A percentile compares a stretch with the other conserved stretches of the same genome.
Conservation (phyloP, 2,329 filamentous ascomycete species). For the Neodidymelliopsis sp. region DNA sequence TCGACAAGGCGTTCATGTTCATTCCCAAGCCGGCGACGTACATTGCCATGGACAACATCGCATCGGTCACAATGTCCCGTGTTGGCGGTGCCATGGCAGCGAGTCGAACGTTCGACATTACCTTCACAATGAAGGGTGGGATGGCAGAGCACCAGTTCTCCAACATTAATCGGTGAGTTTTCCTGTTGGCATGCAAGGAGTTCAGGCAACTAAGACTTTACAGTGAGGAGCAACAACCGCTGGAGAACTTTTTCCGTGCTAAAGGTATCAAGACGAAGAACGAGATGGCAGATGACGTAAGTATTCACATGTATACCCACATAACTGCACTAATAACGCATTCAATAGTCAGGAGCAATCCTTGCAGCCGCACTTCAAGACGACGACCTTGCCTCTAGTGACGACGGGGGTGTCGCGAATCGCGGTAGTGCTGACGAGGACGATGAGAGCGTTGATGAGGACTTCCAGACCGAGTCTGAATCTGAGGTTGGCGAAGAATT, state of each 20-base stretch:
- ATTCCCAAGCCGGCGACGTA: constrained; percentile 98
- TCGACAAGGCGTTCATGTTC: constrained; percentile 99
- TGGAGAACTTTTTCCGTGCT: constrained; percentile 97
- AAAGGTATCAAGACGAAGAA: constrained; percentile 97
- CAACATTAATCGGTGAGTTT: constrained; percentile 85
- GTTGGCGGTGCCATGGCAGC: constrained; percentile 93
- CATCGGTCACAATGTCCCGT: constrained; percentile 92
- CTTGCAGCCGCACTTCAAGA: constrained; percentile 84
- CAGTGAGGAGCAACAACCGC: constrained; percentile 88
- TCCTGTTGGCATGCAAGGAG: neutral
- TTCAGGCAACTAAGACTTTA: constrained; percentile 34
- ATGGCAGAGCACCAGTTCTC: constrained; percentile 92
- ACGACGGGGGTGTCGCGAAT: constrained; percentile 75
- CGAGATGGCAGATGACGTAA: constrained; percentile 94
- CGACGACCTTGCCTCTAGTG: constrained; percentile 82
- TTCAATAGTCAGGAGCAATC: constrained; percentile 60
- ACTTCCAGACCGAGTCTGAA: constrained; percentile 91
- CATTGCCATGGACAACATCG: constrained; percentile 91
- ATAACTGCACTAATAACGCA: constrained; percentile 32
- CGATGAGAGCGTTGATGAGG: constrained; percentile 92
- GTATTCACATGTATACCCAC: constrained; percentile 41
- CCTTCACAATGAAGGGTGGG: constrained; percentile 87
- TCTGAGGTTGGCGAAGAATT: constrained; percentile 97
- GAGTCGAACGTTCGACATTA: constrained; percentile 96
- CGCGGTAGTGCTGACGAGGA: constrained; percentile 95